These are phyloP conservation scores for Candida fluviatilis DNA, from an alignment of 805 yeast genomes.

Conservation along the genomic window DNA sequence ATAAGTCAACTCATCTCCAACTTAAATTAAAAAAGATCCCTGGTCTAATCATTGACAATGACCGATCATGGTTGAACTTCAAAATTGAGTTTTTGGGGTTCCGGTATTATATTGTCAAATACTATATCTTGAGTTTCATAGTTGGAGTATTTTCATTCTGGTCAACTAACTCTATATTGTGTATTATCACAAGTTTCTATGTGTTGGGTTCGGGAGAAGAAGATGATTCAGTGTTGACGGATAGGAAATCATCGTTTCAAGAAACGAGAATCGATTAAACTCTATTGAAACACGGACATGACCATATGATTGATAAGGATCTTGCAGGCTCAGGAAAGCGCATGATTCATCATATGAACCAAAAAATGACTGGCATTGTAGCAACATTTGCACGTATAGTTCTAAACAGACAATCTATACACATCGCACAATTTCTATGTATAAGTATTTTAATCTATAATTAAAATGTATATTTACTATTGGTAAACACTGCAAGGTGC, in stretches of 20 bases:
- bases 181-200: constrained; percentile 20
- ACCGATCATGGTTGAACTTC: constrained; percentile 14
- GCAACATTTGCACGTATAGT: no score
- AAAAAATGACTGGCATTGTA: not conserved
- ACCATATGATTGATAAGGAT: no score
- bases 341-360: not conserved
- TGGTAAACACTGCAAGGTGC: not conserved
- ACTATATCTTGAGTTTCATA: constrained; percentile 26
- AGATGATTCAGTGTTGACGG: constrained; percentile 2
- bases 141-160: constrained; percentile 38
- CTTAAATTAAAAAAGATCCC: constrained; percentile 1
- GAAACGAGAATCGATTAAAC: not conserved
- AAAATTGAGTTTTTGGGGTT: constrained; percentile 39
- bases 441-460: no score
- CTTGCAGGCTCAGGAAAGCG: no score
- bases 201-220: constrained; percentile 14
- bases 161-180: constrained; percentile 26
- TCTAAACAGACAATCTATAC: no score
- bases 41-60: constrained; percentile 14
- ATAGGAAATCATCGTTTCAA: not conserved
- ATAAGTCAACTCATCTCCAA: not conserved
- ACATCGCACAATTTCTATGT: no score
- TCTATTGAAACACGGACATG: no score
- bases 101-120: constrained; percentile 36
- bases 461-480: not conserved